phyloP scores from a whole-genome alignment of 495 filamentous ascomycete species.

The Polyplosphaeria fusca region DNA sequence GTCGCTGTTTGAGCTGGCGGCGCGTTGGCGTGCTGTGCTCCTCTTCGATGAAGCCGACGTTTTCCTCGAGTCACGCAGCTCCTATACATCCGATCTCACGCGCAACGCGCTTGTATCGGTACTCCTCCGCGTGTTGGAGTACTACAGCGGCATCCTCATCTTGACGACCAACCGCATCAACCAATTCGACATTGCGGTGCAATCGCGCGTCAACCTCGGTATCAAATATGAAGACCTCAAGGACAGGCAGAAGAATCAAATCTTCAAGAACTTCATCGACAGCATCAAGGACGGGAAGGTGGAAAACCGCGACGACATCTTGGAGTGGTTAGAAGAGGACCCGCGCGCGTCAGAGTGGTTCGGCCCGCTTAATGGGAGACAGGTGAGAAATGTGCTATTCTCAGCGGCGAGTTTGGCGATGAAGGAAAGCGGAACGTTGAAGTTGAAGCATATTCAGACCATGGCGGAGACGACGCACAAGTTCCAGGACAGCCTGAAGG shows the following conservation, averaged over 20 bases:
- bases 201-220: slow-evolving; percentile 14
- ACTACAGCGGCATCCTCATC: slow-evolving; percentile 16
- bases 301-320: not conserved
- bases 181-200: slow-evolving; percentile 18
- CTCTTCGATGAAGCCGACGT: slow-evolving; percentile 10
- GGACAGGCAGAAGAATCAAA: not conserved
- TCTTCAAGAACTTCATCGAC: not conserved
- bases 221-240: slow-evolving; percentile 1
- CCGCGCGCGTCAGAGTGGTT: slow-evolving; percentile 1
- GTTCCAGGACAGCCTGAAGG: slow-evolving; percentile 4
- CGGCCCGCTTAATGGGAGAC: slow-evolving; percentile 1
- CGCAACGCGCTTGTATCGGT: slow-evolving; percentile 8
- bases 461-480: slow-evolving; percentile 1
- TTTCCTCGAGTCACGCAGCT: slow-evolving; percentile 2
- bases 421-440: not conserved
- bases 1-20: slow-evolving; percentile 4
- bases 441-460: slow-evolving; percentile 1
- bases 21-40: slow-evolving; percentile 6
- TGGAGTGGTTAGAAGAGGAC: slow-evolving; percentile 4
- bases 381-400: slow-evolving; percentile 4
- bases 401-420: slow-evolving; percentile 1
- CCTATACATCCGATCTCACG: not conserved
- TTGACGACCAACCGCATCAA: slow-evolving; percentile 17
- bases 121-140: slow-evolving; percentile 12
- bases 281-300: not conserved